Conservation (phyloP, 2,329 filamentous ascomycete genomes). For the Bertia moriformis region DNA sequence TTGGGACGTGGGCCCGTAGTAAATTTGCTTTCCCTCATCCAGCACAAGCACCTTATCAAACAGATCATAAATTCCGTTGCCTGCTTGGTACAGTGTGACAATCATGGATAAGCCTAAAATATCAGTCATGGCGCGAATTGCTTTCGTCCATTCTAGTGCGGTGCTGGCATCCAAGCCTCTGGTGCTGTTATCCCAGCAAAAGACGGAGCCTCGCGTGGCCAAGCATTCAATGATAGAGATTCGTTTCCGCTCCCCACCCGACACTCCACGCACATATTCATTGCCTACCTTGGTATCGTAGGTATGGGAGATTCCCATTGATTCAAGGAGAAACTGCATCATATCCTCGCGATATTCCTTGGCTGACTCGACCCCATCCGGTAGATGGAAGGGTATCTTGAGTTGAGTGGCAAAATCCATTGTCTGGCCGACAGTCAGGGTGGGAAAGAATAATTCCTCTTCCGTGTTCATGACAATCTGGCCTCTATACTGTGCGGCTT, state of each 20-base stretch:
- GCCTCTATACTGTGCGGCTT: slow-evolving; percentile 39
- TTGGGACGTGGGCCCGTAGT: slow-evolving; percentile 47
- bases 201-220: slow-evolving; percentile 24
- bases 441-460: slow-evolving; percentile 26
- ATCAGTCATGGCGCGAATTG: slow-evolving; percentile 38
- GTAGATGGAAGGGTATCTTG: slow-evolving; percentile 17
- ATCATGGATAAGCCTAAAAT: slow-evolving; percentile 37
- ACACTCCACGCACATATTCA: slow-evolving; percentile 28
- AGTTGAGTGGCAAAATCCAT: slow-evolving; percentile 21
- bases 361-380: slow-evolving; percentile 19
- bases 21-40: slow-evolving; percentile 57
- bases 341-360: slow-evolving; percentile 24
- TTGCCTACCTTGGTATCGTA: slow-evolving; percentile 25
- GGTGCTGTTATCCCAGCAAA: slow-evolving; percentile 57
- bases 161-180: slow-evolving; percentile 43
- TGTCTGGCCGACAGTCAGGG: slow-evolving; percentile 22
- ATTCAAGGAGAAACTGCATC: slow-evolving; percentile 21
- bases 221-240: slow-evolving; percentile 2
- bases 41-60: slow-evolving; percentile 59
- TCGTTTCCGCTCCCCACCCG: slow-evolving; percentile 7
- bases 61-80: slow-evolving; percentile 30
- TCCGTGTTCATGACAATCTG: slow-evolving; percentile 54
- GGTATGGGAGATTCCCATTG: slow-evolving; percentile 27
- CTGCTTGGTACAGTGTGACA: slow-evolving; percentile 47
- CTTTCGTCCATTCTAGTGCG: slow-evolving; percentile 44